Evolutionary conservation across 2,329 filamentous ascomycete species (phyloP), one percentile per base, ranked within the genome.

Genomic region (Colletotrichum tropicicola): DNA sequence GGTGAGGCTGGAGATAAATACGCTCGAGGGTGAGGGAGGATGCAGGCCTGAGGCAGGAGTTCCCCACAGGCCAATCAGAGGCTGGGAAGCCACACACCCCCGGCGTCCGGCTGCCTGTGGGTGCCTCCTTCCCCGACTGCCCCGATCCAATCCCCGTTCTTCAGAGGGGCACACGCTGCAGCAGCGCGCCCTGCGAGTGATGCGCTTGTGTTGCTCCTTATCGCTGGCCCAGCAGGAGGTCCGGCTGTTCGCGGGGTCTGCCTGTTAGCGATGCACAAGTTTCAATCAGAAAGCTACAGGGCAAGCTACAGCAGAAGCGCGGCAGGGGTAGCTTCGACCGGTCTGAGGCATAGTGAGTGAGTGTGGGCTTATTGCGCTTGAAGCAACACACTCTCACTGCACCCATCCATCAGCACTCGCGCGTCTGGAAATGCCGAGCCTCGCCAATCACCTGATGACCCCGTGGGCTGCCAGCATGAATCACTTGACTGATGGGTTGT

Each of bases 1-100:
- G 72, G 74, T 75, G 74, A 73, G 73, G 73, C 69, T 72, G 73
- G 69, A 70, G 71, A 76, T 77, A 76, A 76, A 76, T 76, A 76
- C 68, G 66, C 63, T 65, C 54, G 57, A 59, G 53, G 41, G 54
- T 45, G 57, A 59, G 39, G 30, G 47, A 56, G 41, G 28, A 43
- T 37, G 1, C 17, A 10, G 41, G 67, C 67, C 67, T 68, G 49
- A 68, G 67, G 67, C 67, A 68, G 49, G 23, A 41, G 4, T 5
- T 6, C 6, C 6, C 6, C 30, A 23, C 17, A 5, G 43, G 30
- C 66, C 66, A 68, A 68, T 68, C 37, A 59, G 39, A 35, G 60
- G 27, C 56, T 47, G 30, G 37, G 30, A 53, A 66, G 51, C 61
- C 41, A 65, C 55, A 56, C 48, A 55, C 55, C 35, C 32, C 23